Evolutionary conservation across 2,329 filamentous ascomycete species (phyloP).

Genomic region (Akanthomyces uredinophilus): DNA sequence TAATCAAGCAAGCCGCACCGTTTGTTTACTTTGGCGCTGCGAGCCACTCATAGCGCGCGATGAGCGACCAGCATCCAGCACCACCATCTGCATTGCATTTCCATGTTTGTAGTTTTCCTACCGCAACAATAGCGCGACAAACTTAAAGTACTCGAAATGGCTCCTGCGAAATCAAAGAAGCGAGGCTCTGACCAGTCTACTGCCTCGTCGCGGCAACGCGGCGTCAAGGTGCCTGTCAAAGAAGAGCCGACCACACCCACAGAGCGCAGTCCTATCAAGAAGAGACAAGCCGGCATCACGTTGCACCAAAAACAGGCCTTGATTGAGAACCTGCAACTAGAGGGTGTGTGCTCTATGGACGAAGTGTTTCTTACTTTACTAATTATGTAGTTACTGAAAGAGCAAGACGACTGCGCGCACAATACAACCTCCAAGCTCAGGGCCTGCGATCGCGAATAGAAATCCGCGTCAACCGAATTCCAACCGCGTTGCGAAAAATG

Average conservation of each 20-base stretch:
- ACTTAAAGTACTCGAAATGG: slow-evolving; percentile 5
- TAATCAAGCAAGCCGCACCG: slow-evolving; percentile 13
- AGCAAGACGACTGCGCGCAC: slow-evolving; percentile 78
- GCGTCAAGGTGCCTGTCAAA: slow-evolving; percentile 20
- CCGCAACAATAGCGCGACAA: neutral
- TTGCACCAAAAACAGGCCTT: slow-evolving; percentile 76
- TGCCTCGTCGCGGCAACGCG: slow-evolving; percentile 13
- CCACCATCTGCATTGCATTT: neutral
- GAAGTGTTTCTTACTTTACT: slow-evolving; percentile 11
- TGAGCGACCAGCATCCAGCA: neutral
- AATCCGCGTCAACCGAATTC: slow-evolving; percentile 89
- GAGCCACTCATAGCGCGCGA: slow-evolving; percentile 14
- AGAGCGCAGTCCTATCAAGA: slow-evolving; percentile 57
- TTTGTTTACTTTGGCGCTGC: slow-evolving; percentile 20
- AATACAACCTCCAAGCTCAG: slow-evolving; percentile 84
- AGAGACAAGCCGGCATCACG: slow-evolving; percentile 56
- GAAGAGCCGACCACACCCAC: slow-evolving; percentile 34
- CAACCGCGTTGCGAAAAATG: slow-evolving; percentile 67
- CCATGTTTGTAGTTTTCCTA: neutral
- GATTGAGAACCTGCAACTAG: slow-evolving; percentile 83
- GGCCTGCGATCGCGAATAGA: slow-evolving; percentile 81
- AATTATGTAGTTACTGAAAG: slow-evolving; percentile 68
- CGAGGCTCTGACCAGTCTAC: slow-evolving; percentile 8
- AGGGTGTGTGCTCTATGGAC: slow-evolving; percentile 54
- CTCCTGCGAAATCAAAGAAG: slow-evolving; percentile 15